phyloP scores from a whole-genome alignment of 1,284 basidiomycete genomes.

The Leccinum colubrinum region DNA sequence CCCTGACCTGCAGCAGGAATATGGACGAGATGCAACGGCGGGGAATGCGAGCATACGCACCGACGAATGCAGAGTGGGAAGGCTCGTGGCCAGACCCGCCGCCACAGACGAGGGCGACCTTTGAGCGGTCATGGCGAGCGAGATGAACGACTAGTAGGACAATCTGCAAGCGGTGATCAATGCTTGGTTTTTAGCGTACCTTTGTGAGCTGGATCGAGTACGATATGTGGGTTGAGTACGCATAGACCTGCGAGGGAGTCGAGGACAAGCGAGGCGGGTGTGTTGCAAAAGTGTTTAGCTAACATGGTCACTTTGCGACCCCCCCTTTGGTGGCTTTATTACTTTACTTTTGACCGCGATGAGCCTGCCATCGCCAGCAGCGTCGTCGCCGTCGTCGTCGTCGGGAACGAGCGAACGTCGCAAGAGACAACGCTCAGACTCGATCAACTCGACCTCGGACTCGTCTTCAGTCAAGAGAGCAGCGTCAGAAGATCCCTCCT shows the following conservation, averaged over 20 bases:
- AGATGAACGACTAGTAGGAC: constrained; percentile 54
- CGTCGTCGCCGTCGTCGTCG: constrained; percentile 23
- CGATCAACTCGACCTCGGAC: constrained; percentile 38
- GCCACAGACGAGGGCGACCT: constrained; percentile 84
- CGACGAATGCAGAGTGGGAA: constrained; percentile 80
- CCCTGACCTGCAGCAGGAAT: constrained; percentile 55
- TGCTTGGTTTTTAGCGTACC: constrained; percentile 36
- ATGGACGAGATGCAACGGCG: not conserved
- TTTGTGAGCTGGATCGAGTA: constrained; percentile 66
- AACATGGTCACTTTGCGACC: not conserved
- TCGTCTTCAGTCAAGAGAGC: constrained; percentile 72
- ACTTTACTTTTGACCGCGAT: constrained; percentile 24
- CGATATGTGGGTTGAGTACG: constrained; percentile 66
- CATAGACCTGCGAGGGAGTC: constrained; percentile 78
- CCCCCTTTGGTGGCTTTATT: not conserved
- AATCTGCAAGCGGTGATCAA: constrained; percentile 1
- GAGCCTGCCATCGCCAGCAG: constrained; percentile 34
- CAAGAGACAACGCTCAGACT: constrained; percentile 50
- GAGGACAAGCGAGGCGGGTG: constrained; percentile 63
- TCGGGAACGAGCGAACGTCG: constrained; percentile 30
- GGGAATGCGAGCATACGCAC: constrained; percentile 33
- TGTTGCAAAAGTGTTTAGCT: constrained; percentile 77
- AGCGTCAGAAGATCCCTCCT: constrained; percentile 54
- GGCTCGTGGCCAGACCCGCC: constrained; percentile 94
- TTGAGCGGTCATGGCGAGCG: constrained; percentile 53